Evolutionary conservation across 2,329 filamentous ascomycete species (phyloP).

Genomic region (Ophiostoma perfectum): DNA sequence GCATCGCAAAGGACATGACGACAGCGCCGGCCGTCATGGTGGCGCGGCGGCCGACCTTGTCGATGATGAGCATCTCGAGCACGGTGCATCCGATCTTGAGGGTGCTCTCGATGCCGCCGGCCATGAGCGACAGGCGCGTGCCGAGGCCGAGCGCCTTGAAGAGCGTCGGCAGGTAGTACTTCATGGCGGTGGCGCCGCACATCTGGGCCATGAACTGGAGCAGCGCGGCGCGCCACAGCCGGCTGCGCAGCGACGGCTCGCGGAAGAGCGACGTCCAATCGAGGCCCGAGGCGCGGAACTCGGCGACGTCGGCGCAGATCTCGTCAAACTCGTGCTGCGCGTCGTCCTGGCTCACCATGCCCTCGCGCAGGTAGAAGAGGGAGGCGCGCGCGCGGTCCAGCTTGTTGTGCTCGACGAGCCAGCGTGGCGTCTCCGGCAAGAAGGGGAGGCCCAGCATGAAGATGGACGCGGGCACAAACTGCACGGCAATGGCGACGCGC

Average conservation of each 20-base stretch:
- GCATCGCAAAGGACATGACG: conserved; percentile 49
- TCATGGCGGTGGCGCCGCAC: conserved; percentile 56
- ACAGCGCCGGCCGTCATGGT: conserved; percentile 46
- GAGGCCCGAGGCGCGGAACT: conserved; percentile 35
- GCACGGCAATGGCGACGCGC: conserved; percentile 47
- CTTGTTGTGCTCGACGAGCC: conserved; percentile 50
- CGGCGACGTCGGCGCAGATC: conserved; percentile 43
- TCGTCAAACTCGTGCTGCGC: conserved; percentile 41
- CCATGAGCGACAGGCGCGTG: conserved; percentile 45
- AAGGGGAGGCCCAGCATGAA: conserved; percentile 49
- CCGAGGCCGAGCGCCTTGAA: conserved; percentile 47
- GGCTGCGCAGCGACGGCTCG: conserved; percentile 43
- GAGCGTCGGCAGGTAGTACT: conserved; percentile 54
- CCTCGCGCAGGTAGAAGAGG: conserved; percentile 47
- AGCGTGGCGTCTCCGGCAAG: conserved; percentile 53
- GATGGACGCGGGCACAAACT: conserved; percentile 46
- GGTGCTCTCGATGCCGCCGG: conserved; percentile 52
- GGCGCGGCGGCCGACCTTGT: conserved; percentile 44
- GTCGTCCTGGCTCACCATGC: conserved; percentile 35
- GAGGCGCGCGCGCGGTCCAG: conserved; percentile 40
- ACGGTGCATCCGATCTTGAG: conserved; percentile 53
- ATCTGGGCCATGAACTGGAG: conserved; percentile 57
- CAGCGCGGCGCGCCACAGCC: conserved; percentile 52
- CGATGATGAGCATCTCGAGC: conserved; percentile 53
- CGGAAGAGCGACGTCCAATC: conserved; percentile 46